These are phyloP conservation scores for Pythium utonaiense DNA, from an alignment of 352 stramenopile genomes.

Conservation along the genomic window DNA sequence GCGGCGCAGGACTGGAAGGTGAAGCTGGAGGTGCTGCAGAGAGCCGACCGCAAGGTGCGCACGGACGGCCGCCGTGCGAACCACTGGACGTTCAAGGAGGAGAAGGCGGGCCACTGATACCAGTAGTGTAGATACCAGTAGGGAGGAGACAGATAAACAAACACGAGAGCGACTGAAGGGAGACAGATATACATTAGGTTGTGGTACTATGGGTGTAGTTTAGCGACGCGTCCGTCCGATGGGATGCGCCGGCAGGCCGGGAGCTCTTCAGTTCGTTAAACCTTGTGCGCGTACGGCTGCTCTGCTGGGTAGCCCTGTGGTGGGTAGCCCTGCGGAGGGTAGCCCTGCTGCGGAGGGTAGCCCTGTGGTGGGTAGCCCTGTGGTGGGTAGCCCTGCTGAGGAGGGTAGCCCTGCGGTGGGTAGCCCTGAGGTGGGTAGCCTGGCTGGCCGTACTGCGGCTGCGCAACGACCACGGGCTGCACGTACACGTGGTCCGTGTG, in stretches of 20 bases:
- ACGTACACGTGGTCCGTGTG: slow-evolving; percentile 60
- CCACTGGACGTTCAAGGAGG: slow-evolving; percentile 65
- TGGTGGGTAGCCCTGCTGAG: slow-evolving; percentile 34
- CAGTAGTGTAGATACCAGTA: background rate
- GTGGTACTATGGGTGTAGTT: background rate
- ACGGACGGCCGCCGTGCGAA: slow-evolving; percentile 70
- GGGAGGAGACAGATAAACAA: slow-evolving; percentile 2
- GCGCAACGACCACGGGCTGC: slow-evolving; percentile 60
- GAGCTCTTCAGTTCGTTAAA: slow-evolving; percentile 13
- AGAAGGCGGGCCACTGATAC: slow-evolving; percentile 36
- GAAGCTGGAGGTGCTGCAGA: slow-evolving; percentile 73
- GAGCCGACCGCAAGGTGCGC: slow-evolving; percentile 69
- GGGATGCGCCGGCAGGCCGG: too few species aligned
- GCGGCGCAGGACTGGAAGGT: slow-evolving; percentile 86
- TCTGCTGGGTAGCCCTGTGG: slow-evolving; percentile 41
- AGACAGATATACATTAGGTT: slow-evolving; percentile 6
- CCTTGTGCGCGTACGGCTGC: slow-evolving; percentile 25
- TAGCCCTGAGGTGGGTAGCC: slow-evolving; percentile 45
- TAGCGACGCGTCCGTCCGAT: background rate
- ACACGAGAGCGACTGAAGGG: background rate
- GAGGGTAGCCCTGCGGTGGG: slow-evolving; percentile 34
- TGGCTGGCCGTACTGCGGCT: slow-evolving; percentile 24
- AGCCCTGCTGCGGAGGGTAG: slow-evolving; percentile 26
- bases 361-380: slow-evolving; percentile 37
- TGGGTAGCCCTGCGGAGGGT: slow-evolving; percentile 43